Conservation (phyloP, 257 asterid genomes). For the Solanum paucissectum region DNA sequence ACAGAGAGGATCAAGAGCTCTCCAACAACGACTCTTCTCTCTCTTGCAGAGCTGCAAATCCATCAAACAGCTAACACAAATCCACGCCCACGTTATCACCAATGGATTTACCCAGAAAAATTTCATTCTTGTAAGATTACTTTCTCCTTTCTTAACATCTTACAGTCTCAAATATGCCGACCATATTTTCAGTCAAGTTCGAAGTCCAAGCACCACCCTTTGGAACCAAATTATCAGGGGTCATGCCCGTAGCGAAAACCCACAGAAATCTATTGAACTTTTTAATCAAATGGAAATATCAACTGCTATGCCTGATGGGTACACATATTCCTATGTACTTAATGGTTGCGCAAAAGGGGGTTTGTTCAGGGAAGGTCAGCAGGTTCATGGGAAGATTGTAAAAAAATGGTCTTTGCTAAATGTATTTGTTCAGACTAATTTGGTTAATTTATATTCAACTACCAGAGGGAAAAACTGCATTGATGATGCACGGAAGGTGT, state of each 20-base stretch:
- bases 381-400: slow-evolving; percentile 56
- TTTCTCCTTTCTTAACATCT: slow-evolving; percentile 32
- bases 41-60: slow-evolving; percentile 43
- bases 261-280: slow-evolving; percentile 22
- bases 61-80: slow-evolving; percentile 32
- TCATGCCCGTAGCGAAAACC: slow-evolving; percentile 17
- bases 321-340: slow-evolving; percentile 43
- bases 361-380: slow-evolving; percentile 43
- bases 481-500: slow-evolving; percentile 33
- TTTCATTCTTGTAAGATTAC: slow-evolving; percentile 52
- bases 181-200: slow-evolving; percentile 43
- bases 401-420: slow-evolving; percentile 42
- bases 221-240: slow-evolving; percentile 73
- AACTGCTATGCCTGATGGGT: slow-evolving; percentile 45
- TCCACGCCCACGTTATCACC: slow-evolving; percentile 46
- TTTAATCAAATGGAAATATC: slow-evolving; percentile 35
- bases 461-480: slow-evolving; percentile 23
- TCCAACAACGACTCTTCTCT: slow-evolving; percentile 43
- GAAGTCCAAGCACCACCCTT: slow-evolving; percentile 35
- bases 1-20: slow-evolving; percentile 20
- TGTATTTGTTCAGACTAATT: slow-evolving; percentile 50
- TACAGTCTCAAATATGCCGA: slow-evolving; percentile 27
- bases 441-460: slow-evolving; percentile 47
- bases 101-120: slow-evolving; percentile 47
- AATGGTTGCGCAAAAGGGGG: slow-evolving; percentile 48